These are phyloP conservation scores for Candida nonsorbophila DNA, from an alignment of 805 yeast species.

Conservation along the genomic window DNA sequence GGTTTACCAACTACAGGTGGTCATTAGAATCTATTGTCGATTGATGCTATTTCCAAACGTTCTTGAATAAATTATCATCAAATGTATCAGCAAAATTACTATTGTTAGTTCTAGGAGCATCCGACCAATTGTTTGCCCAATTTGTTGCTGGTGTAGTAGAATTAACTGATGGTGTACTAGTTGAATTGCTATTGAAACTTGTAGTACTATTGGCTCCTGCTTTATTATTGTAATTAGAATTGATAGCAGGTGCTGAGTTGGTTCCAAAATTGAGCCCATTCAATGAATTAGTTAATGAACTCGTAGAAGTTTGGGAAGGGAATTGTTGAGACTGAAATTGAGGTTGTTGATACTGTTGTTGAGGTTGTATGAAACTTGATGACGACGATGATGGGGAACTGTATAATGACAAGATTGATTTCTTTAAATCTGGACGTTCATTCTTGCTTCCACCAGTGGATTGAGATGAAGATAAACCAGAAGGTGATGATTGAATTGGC, in stretches of 20 bases:
- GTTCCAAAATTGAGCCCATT: slow-evolving; percentile 11
- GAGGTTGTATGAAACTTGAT: slow-evolving; percentile 23
- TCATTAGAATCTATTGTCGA: slow-evolving; percentile 4
- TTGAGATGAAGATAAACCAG: slow-evolving; percentile 17
- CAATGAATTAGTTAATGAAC: slow-evolving; percentile 13
- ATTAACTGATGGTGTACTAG: neutral
- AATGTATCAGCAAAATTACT: slow-evolving; percentile 13
- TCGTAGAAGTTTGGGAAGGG: slow-evolving; percentile 1
- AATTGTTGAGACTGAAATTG: slow-evolving; percentile 1
- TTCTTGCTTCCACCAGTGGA: slow-evolving; percentile 29
- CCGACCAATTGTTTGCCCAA: slow-evolving; percentile 34
- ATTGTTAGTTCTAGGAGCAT: slow-evolving; percentile 11
- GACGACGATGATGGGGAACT: slow-evolving; percentile 54
- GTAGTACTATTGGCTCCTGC: slow-evolving; percentile 2
- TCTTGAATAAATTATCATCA: slow-evolving; percentile 65
- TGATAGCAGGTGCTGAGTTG: neutral
- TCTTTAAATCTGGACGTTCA: slow-evolving; percentile 79
- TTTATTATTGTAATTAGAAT: neutral
- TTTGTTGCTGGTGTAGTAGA: slow-evolving; percentile 2
- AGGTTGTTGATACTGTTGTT: slow-evolving; percentile 7
- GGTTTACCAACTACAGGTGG: slow-evolving; percentile 93
- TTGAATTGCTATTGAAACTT: slow-evolving; percentile 7
- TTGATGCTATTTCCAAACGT: slow-evolving; percentile 51
- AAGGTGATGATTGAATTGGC: slow-evolving; percentile 4
- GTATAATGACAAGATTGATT: slow-evolving; percentile 85